These are phyloP conservation scores for Chaetomiaceae sp. DNA, from an alignment of 2,329 filamentous ascomycete genomes.

Conservation along the genomic window DNA sequence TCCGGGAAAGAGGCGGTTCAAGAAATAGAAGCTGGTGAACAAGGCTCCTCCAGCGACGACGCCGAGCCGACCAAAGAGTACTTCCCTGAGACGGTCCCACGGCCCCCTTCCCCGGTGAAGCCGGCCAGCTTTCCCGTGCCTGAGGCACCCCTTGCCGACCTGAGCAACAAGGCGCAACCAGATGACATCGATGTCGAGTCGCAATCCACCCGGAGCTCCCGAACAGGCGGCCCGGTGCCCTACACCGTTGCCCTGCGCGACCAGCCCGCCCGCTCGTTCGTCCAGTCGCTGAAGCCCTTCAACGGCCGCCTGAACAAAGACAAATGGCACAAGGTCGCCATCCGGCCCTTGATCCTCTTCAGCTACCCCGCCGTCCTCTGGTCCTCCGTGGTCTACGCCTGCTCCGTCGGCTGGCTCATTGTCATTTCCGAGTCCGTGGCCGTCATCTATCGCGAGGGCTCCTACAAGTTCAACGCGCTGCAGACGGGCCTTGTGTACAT, in stretches of 20 bases:
- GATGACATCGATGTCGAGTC: conserved; percentile 40
- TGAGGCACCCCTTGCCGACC: conserved; percentile 22
- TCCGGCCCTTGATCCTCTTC: conserved; percentile 80
- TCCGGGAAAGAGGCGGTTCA: background rate
- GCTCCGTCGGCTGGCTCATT: conserved; percentile 92
- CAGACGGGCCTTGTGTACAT: conserved; percentile 85
- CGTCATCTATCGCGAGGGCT: conserved; percentile 66
- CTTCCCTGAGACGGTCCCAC: background rate
- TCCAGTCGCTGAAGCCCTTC: conserved; percentile 69
- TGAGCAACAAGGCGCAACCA: background rate
- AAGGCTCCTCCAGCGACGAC: background rate
- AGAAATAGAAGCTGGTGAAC: background rate
- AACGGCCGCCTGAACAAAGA: conserved; percentile 75
- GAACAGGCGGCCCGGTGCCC: conserved; percentile 34
- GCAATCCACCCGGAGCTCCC: conserved; percentile 36
- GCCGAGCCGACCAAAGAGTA: background rate
- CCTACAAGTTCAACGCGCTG: conserved; percentile 77
- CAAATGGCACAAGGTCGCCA: conserved; percentile 71
- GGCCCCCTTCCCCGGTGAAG: background rate
- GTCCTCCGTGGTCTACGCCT: conserved; percentile 78
- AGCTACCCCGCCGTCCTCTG: conserved; percentile 86
- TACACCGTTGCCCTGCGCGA: conserved; percentile 71
- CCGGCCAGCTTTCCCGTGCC: background rate
- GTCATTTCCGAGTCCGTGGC: conserved; percentile 86
- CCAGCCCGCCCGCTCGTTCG: conserved; percentile 65